Base-by-base conservation (phyloP, 495 filamentous ascomycete species). In the Penicillium canescens region DNA sequence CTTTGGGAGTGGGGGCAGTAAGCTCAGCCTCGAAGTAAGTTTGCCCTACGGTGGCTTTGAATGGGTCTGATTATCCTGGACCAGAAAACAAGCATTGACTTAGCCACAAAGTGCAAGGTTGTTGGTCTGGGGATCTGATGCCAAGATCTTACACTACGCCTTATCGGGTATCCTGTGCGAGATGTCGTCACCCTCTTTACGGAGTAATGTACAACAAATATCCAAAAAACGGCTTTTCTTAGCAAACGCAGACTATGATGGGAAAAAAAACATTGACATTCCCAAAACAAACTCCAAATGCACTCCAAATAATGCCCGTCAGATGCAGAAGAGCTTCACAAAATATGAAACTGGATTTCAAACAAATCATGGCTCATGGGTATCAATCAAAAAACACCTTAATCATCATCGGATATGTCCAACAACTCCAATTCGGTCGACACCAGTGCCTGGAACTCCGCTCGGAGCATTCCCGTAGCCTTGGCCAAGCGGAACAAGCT, bases 401-500 rank as follows among this genome's bases (percentile, higher is more conserved):
- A 75, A 59, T 86, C 85, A 42, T 86, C 80, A 68, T 94, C 92
- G 60, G 95, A 77, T 66, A 96, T 70, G 31, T 82, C 77, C 63
- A 97, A 66, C 50, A 86, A 79, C 49, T 92, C 87, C 58, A 97
- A 65, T 72, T 98, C 94, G 3, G 80, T 89, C 71, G 80, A 78
- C 3, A 98, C 82, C 54, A 96, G 68, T 46, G 81, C 74, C 70
- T 92, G 88, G 71, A 98, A 97, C 57, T 96, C 92, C 23, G 80
- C 79, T 43, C 89, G 78, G 42, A 89, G 85, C 55, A 98, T 91
- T 3, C 94, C 94, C 16, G 84, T 84, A 13, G 83, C 80, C 61
- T 85, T 83, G 39, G 91, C 90, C 31, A 98, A 74, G 35, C 91
- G 77, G 63, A 87, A 96, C 55, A 98, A 68, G 68, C 89, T 94